phyloP scores from a whole-genome alignment of 352 stramenopile species.

The Phytophthora parvispora region DNA sequence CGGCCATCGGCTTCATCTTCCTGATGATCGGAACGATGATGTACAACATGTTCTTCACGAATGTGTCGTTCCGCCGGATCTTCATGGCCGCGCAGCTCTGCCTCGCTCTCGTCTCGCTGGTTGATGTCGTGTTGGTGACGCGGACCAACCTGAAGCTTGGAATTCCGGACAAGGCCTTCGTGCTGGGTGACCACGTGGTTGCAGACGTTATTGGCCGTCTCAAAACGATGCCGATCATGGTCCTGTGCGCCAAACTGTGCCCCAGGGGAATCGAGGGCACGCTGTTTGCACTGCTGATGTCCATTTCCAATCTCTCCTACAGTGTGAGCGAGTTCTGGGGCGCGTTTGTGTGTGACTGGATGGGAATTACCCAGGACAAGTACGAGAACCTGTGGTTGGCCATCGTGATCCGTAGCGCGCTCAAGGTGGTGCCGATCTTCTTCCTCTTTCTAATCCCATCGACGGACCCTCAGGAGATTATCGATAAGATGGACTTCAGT shows the following conservation, averaged over 20 bases:
- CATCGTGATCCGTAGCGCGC: conserved; percentile 92
- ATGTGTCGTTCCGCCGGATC: conserved; percentile 94
- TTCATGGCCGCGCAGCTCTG: conserved; percentile 90
- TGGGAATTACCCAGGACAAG: conserved; percentile 92
- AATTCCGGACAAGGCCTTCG: conserved; percentile 97
- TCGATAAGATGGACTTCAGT: conserved; percentile 75
- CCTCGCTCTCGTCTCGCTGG: conserved; percentile 73
- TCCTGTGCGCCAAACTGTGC: conserved; percentile 96
- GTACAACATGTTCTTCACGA: conserved; percentile 91
- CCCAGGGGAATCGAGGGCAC: conserved; percentile 97
- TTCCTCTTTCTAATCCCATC: conserved; percentile 90
- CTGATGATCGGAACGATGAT: conserved; percentile 82
- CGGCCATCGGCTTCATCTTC: conserved; percentile 82
- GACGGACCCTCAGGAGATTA: conserved; percentile 78
- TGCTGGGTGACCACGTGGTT: conserved; percentile 96
- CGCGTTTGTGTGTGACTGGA: conserved; percentile 87
- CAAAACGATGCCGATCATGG: conserved; percentile 95
- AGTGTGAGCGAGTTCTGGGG: conserved; percentile 96
- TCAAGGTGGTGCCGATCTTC: conserved; percentile 93
- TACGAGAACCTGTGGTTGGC: conserved; percentile 94
- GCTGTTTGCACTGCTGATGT: conserved; percentile 98
- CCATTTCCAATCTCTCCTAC: conserved; percentile 96
- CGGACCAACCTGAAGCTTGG: conserved; percentile 93
- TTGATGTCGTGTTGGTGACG: conserved; percentile 92
- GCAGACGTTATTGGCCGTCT: conserved; percentile 84